Evolutionary conservation across 441 rosid species (phyloP), one percentile per base, ranked within the genome.

Genomic region (Jatropha multifida): DNA sequence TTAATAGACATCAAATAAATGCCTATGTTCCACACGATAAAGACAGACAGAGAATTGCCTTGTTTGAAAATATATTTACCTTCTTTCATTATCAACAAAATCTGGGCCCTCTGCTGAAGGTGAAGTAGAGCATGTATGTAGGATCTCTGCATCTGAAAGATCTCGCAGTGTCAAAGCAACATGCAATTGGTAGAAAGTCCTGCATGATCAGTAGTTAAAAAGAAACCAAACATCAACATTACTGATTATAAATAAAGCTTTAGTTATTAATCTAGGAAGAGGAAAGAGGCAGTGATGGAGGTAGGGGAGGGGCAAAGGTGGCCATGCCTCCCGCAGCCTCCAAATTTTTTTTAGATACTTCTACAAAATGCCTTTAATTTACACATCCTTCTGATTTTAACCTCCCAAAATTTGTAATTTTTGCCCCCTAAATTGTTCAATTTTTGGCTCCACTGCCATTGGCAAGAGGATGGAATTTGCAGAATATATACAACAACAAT

Each of bases 81-180:
- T 85, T 85, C 89, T 82, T 66, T 66, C 32, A 66, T 83, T 86
- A 74, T 85, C 90, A 75, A 94, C 91, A 79, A 94, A 94, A 77
- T 94, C 95, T 61, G 91, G 92, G 68, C 85, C 89, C 82, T 92
- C 97, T 32, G 95, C 92, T 66, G 73, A 76, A 79, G 97, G 98
- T 71, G 98, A 91, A 67, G 97, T 89, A 38, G 97, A 94, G 74
- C 93, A 90, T 3, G 7, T 8, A 55, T 32, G 68, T 42, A 92
- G 92, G 69, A 94, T 84, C 68, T 92, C 89, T 68, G 79, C 78
- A 76, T 94, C 97, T 7, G 91, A 71, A 77, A 85, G 83, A 56
- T 72, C 66, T 76, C 76, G 82, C 70, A 87, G 72, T 49, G 81
- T 65, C 81, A 65, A 79, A 71, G 86, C 86, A 73, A 27, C 5